Evolutionary conservation across 75 land plant species (phyloP).

Genomic region (Pinus tabuliformis): DNA sequence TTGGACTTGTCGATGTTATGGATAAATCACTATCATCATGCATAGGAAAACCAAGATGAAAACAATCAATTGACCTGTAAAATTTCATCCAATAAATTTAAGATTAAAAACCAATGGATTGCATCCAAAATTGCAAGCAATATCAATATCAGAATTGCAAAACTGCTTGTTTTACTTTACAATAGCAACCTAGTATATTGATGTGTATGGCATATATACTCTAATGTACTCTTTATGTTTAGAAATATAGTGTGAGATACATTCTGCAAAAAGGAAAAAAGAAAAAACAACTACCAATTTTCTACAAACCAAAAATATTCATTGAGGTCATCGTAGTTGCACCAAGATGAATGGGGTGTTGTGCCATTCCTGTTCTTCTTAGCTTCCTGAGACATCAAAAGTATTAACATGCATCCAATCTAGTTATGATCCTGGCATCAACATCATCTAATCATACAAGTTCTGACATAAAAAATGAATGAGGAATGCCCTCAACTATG

Average conservation of each 20-base stretch:
- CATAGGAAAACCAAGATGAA: constrained; percentile 97
- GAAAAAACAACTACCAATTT: not conserved
- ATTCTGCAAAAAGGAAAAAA: no score
- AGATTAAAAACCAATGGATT: not conserved
- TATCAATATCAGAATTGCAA: not conserved
- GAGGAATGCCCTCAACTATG: constrained; percentile 53
- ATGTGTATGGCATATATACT: no score
- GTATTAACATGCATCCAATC: not conserved
- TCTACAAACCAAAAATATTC: constrained; percentile 81
- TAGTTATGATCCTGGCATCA: not conserved
- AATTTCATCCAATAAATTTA: not conserved
- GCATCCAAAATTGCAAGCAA: not conserved
- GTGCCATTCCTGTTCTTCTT: constrained; percentile 71
- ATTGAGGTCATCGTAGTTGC: no score
- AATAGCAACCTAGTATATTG: no score
- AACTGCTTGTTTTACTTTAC: not conserved
- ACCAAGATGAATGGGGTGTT: constrained; percentile 91
- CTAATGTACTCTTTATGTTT: no score
- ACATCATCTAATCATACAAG: not conserved
- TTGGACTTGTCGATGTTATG: constrained; percentile 32
- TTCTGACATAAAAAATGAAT: not conserved
- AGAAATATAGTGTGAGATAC: no score
- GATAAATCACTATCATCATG: constrained; percentile 92
- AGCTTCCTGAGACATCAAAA: constrained; percentile 59
- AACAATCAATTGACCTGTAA: constrained; percentile 84